Percentiles rank a stretch among this genome's conserved stretches.
Evolutionary conservation across 176 grass and related monocot genomes (phyloP).

Genomic region (Guadua angustifolia): DNA sequence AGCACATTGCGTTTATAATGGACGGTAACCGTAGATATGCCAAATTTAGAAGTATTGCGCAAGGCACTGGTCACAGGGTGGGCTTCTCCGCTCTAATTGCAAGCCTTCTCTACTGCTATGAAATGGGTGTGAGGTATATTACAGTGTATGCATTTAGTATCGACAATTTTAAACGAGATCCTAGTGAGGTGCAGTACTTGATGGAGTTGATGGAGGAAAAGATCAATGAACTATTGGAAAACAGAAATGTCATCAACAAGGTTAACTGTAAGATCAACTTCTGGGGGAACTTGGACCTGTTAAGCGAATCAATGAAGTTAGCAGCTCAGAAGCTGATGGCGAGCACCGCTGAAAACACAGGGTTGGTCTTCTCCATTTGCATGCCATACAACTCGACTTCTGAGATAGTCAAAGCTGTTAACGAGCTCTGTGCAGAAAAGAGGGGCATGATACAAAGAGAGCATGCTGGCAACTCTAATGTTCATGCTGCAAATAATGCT

Average conservation of each 20-base stretch:
- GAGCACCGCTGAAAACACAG: slow-evolving; percentile 64
- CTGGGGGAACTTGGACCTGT: slow-evolving; percentile 71
- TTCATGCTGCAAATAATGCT: background rate
- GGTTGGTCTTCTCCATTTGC: slow-evolving; percentile 73
- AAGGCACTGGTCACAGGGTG: slow-evolving; percentile 62
- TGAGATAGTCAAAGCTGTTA: slow-evolving; percentile 72
- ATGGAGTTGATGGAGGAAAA: slow-evolving; percentile 89
- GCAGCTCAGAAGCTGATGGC: slow-evolving; percentile 64
- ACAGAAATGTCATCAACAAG: slow-evolving; percentile 60
- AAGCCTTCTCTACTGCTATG: slow-evolving; percentile 64
- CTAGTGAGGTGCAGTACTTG: slow-evolving; percentile 62
- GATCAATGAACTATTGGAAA: slow-evolving; percentile 64
- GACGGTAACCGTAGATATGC: slow-evolving; percentile 89
- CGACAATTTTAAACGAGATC: slow-evolving; percentile 80
- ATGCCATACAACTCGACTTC: slow-evolving; percentile 78
- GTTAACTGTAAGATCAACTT: slow-evolving; percentile 71
- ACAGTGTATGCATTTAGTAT: slow-evolving; percentile 88
- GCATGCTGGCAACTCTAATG: slow-evolving; percentile 6
- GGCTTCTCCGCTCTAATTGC: slow-evolving; percentile 65
- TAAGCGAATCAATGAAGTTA: slow-evolving; percentile 54
- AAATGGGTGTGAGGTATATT: slow-evolving; percentile 74
- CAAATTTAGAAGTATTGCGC: slow-evolving; percentile 55
- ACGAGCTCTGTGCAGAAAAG: slow-evolving; percentile 47
- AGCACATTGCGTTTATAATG: slow-evolving; percentile 83
- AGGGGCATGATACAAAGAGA: slow-evolving; percentile 36